Conservation (phyloP, 1,284 basidiomycete species). For the Ceratobasidium sp. region DNA sequence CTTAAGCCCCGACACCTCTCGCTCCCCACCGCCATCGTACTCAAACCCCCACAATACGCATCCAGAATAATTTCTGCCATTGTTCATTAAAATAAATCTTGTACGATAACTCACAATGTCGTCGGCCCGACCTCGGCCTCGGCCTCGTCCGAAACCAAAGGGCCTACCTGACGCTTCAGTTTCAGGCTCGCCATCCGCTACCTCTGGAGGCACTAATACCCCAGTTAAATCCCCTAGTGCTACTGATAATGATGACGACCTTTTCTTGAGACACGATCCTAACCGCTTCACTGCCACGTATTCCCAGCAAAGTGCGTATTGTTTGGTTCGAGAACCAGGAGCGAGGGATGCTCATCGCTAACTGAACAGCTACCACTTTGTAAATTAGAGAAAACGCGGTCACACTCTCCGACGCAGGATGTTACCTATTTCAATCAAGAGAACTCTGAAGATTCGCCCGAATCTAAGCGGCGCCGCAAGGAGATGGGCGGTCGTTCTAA, state of each 20-base stretch:
- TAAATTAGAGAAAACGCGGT: slow-evolving; percentile 31
- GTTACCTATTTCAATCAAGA: slow-evolving; percentile 32
- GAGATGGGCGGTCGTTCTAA: slow-evolving; percentile 12
- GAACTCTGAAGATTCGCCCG: slow-evolving; percentile 19
- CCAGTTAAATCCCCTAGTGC: slow-evolving; percentile 23
- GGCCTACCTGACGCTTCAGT: background rate
- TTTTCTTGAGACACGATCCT: slow-evolving; percentile 33
- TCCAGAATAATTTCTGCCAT: background rate
- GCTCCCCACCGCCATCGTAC: background rate
- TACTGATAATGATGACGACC: slow-evolving; percentile 17
- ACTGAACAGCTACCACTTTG: background rate
- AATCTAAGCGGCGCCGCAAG: slow-evolving; percentile 29
- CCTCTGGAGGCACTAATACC: background rate
- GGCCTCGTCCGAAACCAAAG: slow-evolving; percentile 35
- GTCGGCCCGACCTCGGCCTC: slow-evolving; percentile 23
- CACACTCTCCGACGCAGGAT: slow-evolving; percentile 27
- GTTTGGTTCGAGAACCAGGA: background rate
- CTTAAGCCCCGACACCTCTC: background rate
- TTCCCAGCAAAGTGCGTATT: slow-evolving; percentile 27
- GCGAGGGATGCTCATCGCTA: slow-evolving; percentile 18
- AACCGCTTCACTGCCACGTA: slow-evolving; percentile 18
- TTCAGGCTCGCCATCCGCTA: slow-evolving; percentile 16
- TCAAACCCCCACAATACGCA: background rate
- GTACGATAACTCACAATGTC: slow-evolving; percentile 3
- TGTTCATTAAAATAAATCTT: background rate